Base-by-base conservation (phyloP, 2,329 filamentous ascomycete genomes). In the Calycina marina region DNA sequence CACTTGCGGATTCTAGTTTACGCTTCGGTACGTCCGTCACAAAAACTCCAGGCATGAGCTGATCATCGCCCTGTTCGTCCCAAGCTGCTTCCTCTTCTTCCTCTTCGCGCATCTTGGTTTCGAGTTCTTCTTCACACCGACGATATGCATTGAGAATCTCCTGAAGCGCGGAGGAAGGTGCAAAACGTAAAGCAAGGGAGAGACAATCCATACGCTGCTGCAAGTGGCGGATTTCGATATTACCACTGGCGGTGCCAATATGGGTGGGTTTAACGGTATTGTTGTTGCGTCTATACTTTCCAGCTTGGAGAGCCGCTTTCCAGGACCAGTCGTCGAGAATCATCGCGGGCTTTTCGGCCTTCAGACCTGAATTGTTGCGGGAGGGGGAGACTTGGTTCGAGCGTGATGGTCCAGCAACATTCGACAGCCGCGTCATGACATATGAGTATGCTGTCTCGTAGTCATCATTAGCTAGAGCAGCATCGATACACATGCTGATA, bases 381-480 rank as follows among this genome's bases (percentile, higher is more conserved):
- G 42, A 37, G 16, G 47, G 38, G 6, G 47, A 37, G 10, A 38
- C 37, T 14, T 33, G 34, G 6, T 40, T 36, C 25, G 26, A 40
- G 32, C 43, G 44, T 11, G 49, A 37, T 32, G 44, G 40, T 47
- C 50, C 43, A 43, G 49, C 44, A 16, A 55, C 47, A 6, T 56
- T 51, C 5, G 64, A 62, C 0, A 90, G 61, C 14, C 77, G 70
- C 48, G 74, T 84, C 28, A 83, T 69, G 2, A 86, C 76, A 48
- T 82, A 88, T 0, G 80, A 86, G 52, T 88, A 90, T 8, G 82
- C 82, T 0, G 82, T 90, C 50, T 92, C 83, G 39, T 90, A 90
- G 50, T 74, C 83, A 40, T 85, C 75, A 49, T 86, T 80, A 6
- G 65, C 63, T 1, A 90, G 62, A 9, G 82, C 79, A 10, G 78